Evolutionary conservation across 805 yeast genomes (phyloP), one percentile per base, ranked within the genome.

Genomic region (Grigorovia yakushimaensis): DNA sequence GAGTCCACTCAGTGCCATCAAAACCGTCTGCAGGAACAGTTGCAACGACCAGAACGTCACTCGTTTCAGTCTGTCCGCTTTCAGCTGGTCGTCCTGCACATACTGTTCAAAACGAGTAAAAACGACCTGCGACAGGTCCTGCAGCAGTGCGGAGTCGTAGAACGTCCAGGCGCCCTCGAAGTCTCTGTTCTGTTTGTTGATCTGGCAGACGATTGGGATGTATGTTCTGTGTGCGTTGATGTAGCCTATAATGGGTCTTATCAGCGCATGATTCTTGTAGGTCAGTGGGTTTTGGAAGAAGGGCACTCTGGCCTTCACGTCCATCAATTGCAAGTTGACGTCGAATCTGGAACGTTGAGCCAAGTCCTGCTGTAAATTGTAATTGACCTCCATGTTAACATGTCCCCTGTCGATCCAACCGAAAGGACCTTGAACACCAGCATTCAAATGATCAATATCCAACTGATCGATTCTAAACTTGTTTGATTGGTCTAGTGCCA

Each of bases 101-200:
- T 89, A 89, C 41, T 81, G 76, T 2, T 82, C 96, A 66, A 93
- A 88, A 17, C 93, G 88, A 54, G 88, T 88, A 65, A 91, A 91
- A 5, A 91, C 93, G 54, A 87, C 94, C 27, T 81, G 81, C 24
- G 93, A 83, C 44, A 93, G 73, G 60, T 91, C 97, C 60, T 85
- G 93, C 95, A 91, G 88, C 50, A 93, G 70, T 45, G 83, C 71
- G 23, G 93, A 83, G 62, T 93, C 98, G 64, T 88, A 93, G 2
- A 88, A 73, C 1, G 98, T 91, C 98, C 98, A 93, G 7, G 95
- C 79, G 0, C 98, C 98, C 57, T 86, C 88, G 62, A 93, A 93
- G 59, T 93, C 98, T 23, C 73, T 70, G 20, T 88, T 66, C 41
- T 78, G 76, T 61, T 93, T 93, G 33, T 83, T 82, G 8, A 93